These are phyloP conservation scores for Xylaria sp. DNA, from an alignment of 2,329 filamentous ascomycete species.

Conservation along the genomic window DNA sequence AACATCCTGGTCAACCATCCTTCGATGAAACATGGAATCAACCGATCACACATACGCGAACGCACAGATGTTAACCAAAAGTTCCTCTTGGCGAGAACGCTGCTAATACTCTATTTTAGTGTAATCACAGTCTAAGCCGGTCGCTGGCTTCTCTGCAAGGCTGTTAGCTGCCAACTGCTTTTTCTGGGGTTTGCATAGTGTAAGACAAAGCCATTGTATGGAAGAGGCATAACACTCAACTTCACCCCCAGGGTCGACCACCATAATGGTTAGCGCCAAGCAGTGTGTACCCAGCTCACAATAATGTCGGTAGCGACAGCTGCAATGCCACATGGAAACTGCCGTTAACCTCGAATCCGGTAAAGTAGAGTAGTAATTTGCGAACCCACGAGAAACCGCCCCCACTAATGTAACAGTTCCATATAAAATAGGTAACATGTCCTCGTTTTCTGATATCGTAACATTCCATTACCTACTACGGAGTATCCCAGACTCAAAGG, in stretches of 20 bases:
- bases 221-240: neutral
- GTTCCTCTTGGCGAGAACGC: neutral
- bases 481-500: neutral
- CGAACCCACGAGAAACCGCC: neutral
- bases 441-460: neutral
- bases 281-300: neutral
- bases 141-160: neutral
- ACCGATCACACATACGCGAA: conserved; percentile 3
- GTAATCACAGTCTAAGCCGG: neutral
- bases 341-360: neutral
- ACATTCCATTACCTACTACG: neutral
- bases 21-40: conserved; percentile 15
- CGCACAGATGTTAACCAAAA: neutral
- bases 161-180: neutral
- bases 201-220: neutral
- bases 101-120: neutral
- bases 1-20: neutral
- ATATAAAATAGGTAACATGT: neutral
- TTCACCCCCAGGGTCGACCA: neutral
- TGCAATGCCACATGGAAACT: neutral
- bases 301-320: neutral
- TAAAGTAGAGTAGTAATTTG: neutral
- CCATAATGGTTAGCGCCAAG: neutral
- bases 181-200: neutral
- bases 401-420: neutral